Evolutionary conservation across 2,329 filamentous ascomycete genomes (phyloP), one percentile per base, ranked within the genome.

Genomic region (Exophiala spinifera): DNA sequence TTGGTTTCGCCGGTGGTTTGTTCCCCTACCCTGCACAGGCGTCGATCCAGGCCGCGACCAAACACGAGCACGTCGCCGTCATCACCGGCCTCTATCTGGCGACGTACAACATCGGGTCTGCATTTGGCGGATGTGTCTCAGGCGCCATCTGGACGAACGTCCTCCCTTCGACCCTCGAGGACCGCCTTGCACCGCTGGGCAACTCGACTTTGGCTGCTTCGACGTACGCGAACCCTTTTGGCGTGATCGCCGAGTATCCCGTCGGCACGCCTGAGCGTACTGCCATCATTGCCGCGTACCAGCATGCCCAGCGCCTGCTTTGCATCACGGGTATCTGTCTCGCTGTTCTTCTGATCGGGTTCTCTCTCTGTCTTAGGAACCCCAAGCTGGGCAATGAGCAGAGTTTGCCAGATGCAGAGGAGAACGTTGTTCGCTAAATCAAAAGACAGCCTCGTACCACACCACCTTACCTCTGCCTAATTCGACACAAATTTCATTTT

Each of bases 21-120:
- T 86, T 86, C 68, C 71, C 76, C 0, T 79, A 79, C 50, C 72
- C 77, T 3, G 71, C 76, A 0, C 76, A 79, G 59, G 76, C 76
- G 15, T 75, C 72, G 44, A 78, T 80, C 20, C 77, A 80, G 59
- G 75, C 75, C 2, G 76, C 76, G 0, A 55, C 60, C 51, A 75
- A 75, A 48, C 78, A 79, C 57, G 75, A 79, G 63, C 74, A 86
- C 61, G 72, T 87, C 28, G 84, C 84, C 40, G 79, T 85, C 58
- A 78, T 87, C 59, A 87, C 83, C 0, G 82, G 79, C 37, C 67
- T 86, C 15, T 86, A 80, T 65, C 76, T 86, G 2, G 79, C 83
- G 14, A 77, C 72, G n/a, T 86, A 85, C 70, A 82, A 82, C 65
- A 75, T 86, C 36, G 83, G 83, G 25, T 82, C 76, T 4, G 82